phyloP scores from a whole-genome alignment of 768 basidiomycete species.

The Lactifluus rugatus region DNA sequence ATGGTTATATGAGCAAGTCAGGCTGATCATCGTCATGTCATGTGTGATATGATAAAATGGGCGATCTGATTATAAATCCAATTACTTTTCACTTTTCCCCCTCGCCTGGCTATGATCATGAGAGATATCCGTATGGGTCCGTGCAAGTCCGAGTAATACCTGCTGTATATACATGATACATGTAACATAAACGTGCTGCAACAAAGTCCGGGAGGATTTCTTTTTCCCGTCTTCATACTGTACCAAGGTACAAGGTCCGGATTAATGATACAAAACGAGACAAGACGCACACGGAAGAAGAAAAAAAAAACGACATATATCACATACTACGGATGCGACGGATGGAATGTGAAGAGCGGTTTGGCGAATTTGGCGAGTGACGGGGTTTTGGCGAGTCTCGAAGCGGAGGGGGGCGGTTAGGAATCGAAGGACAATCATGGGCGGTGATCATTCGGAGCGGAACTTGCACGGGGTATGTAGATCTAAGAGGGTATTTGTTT shows the following conservation, averaged over 20 bases:
- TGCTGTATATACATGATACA: neutral
- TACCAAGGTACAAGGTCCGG: no score
- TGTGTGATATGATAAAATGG: slow-evolving; percentile 3
- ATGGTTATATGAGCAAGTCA: slow-evolving; percentile 4
- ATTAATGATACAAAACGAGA: no score
- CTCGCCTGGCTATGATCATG: neutral
- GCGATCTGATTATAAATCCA: neutral
- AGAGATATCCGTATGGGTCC: neutral
- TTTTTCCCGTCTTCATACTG: neutral
- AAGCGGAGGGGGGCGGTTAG: neutral
- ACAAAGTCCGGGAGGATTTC: neutral
- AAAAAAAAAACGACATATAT: neutral
- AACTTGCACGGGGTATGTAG: neutral
- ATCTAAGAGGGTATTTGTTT: neutral
- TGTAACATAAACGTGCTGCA: neutral
- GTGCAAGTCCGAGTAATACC: neutral
- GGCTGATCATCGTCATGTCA: neutral
- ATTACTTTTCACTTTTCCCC: neutral
- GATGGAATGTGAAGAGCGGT: neutral
- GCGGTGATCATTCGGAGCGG: neutral
- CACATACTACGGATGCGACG: neutral
- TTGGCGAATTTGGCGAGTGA: neutral
- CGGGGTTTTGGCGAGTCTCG: neutral
- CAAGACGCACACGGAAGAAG: neutral
- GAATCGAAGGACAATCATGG: no score